Evolutionary conservation across 306 rosid genomes (phyloP).

Genomic region (Trifolium pratense): DNA sequence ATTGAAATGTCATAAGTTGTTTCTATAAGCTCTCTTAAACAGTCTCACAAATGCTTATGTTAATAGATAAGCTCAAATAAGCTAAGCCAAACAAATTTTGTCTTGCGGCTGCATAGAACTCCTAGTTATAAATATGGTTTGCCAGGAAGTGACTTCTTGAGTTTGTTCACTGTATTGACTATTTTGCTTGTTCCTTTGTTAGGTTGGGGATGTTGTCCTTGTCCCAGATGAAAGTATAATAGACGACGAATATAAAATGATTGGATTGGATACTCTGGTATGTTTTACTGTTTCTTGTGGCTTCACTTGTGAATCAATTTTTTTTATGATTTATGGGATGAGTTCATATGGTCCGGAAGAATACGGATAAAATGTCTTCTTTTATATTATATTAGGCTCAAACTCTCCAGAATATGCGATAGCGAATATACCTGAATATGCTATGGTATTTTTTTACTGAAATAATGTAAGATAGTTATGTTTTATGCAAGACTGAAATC

Average conservation of each 20-base stretch:
- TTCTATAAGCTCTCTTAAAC: neutral
- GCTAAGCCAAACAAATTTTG: neutral
- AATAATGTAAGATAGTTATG: slow-evolving; percentile 16
- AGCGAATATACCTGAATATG: too few relatives aligned
- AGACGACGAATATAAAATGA: slow-evolving; percentile 70
- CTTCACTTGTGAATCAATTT: slow-evolving; percentile 19
- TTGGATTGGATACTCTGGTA: slow-evolving; percentile 92
- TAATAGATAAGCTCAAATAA: neutral
- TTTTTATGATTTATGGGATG: slow-evolving; percentile 23
- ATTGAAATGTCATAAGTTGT: neutral
- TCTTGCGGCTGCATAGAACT: slow-evolving; percentile 5
- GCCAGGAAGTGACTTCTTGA: slow-evolving; percentile 9
- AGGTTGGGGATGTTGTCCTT: slow-evolving; percentile 98
- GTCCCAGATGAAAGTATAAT: slow-evolving; percentile 79
- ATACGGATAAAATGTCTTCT: slow-evolving; percentile 12
- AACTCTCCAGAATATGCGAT: too few relatives aligned
- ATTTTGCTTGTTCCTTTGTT: slow-evolving; percentile 41
- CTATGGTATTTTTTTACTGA: slow-evolving; percentile 15
- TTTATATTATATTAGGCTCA: slow-evolving; percentile 5
- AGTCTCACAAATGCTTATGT: neutral
- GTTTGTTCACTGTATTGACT: slow-evolving; percentile 13
- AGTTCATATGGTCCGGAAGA: slow-evolving; percentile 33
- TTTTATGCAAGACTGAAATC: slow-evolving; percentile 22
- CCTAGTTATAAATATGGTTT: neutral
- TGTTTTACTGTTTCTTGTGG: slow-evolving; percentile 26